Evolutionary conservation across 1,284 basidiomycete species (phyloP).

Genomic region (Ceratobasidium theobromae): DNA sequence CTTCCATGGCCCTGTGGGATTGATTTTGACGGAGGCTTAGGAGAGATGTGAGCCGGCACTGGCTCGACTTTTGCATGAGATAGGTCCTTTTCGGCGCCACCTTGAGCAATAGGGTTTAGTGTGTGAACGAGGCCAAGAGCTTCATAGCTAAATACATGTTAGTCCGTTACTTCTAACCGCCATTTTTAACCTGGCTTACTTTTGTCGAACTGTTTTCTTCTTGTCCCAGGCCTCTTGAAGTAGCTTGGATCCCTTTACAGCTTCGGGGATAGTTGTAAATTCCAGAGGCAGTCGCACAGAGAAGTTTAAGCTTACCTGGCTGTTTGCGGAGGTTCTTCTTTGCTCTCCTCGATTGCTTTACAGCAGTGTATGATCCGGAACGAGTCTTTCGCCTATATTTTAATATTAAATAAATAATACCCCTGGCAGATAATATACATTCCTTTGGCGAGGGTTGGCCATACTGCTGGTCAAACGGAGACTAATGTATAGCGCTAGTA

Average conservation of each 20-base stretch:
- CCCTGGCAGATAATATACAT: background rate
- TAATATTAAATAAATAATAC: background rate
- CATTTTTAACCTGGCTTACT: conserved; percentile 56
- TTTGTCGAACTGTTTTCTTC: conserved; percentile 88
- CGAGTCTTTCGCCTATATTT: conserved; percentile 64
- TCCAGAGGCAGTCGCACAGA: background rate
- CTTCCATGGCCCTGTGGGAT: conserved; percentile 77
- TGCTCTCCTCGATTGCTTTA: conserved; percentile 68
- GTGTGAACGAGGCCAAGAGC: conserved; percentile 70
- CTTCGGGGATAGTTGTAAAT: conserved; percentile 45
- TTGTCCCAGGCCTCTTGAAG: conserved; percentile 88
- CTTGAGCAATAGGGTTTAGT: conserved; percentile 54
- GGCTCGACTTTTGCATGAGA: conserved; percentile 21
- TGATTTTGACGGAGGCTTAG: conserved; percentile 33
- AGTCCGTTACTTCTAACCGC: conserved; percentile 17
- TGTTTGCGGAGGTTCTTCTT: conserved; percentile 77
- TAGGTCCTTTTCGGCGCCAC: conserved; percentile 42
- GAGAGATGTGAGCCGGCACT: background rate
- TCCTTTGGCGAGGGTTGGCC: conserved; percentile 86
- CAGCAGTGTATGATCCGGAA: conserved; percentile 66
- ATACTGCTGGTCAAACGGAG: conserved; percentile 48
- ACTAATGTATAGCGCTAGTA: background rate
- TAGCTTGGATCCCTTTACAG: conserved; percentile 79
- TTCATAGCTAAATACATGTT: conserved; percentile 59
- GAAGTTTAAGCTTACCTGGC: conserved; percentile 54